phyloP scores from a whole-genome alignment of 352 stramenopile genomes.

The Phytophthora multivora region DNA sequence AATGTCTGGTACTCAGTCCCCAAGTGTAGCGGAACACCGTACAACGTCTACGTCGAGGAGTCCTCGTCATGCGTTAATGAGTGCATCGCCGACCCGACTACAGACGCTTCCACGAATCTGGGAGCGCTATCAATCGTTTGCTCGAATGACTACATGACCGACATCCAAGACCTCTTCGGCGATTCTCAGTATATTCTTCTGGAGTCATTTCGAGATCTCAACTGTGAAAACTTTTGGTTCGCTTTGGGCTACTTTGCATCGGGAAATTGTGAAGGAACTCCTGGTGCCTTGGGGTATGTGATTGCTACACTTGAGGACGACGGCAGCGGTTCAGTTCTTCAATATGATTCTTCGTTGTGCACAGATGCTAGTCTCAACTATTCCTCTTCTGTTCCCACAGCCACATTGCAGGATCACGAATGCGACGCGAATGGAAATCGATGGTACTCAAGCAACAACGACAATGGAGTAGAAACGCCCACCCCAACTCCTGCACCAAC shows the following conservation, averaged over 20 bases:
- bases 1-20: too few species aligned
- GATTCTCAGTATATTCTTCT: slow-evolving; percentile 2
- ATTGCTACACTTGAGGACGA: slow-evolving; percentile 2
- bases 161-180: slow-evolving; percentile 7
- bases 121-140: slow-evolving; percentile 2
- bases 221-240: background rate
- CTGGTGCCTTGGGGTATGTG: background rate
- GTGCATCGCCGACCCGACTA: too few species aligned
- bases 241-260: slow-evolving; percentile 1
- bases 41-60: too few species aligned
- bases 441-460: slow-evolving; percentile 18
- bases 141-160: slow-evolving; percentile 3
- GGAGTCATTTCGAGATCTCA: background rate
- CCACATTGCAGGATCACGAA: background rate
- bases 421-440: slow-evolving; percentile 1
- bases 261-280: slow-evolving; percentile 12
- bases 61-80: too few species aligned
- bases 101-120: background rate
- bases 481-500: background rate
- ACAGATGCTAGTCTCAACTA: background rate
- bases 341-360: background rate
- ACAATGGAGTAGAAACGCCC: background rate
- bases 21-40: too few species aligned
- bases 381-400: background rate
- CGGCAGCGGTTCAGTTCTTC: background rate